A percentile compares a stretch with the other conserved stretches of the same genome.
These are phyloP conservation scores for Carpinus fangiana DNA, from an alignment of 306 rosid species.

Conservation along the genomic window DNA sequence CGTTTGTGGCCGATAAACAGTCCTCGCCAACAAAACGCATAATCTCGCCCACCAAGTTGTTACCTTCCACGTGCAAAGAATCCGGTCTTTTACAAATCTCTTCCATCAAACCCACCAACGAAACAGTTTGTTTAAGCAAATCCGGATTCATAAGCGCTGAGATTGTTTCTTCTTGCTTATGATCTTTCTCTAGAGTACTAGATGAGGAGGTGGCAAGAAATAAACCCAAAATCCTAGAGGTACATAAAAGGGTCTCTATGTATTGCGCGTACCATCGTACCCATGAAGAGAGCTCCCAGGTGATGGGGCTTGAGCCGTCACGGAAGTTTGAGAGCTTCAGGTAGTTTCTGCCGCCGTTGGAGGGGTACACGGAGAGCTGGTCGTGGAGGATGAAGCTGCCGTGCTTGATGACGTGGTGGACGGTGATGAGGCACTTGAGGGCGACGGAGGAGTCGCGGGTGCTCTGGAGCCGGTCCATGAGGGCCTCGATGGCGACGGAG, in stretches of 20 bases:
- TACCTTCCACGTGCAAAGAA: conserved; percentile 8
- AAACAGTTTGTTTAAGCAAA: conserved; percentile 52
- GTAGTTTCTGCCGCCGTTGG: conserved; percentile 79
- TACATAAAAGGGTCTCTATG: conserved; percentile 51
- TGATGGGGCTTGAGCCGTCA: conserved; percentile 36
- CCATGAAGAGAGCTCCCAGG: conserved; percentile 82
- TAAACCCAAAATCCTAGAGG: conserved; percentile 54
- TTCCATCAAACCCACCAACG: conserved; percentile 47
- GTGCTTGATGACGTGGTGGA: conserved; percentile 57
- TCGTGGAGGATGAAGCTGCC: conserved; percentile 87
- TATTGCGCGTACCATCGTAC: conserved; percentile 82
- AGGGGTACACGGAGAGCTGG: conserved; percentile 77
- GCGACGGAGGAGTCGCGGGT: conserved; percentile 83
- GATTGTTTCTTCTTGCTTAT: conserved; percentile 37
- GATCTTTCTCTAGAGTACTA: conserved; percentile 14
- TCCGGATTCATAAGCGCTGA: conserved; percentile 43
- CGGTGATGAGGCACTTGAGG: conserved; percentile 78
- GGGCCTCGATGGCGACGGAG: conserved; percentile 54
- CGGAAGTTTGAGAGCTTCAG: conserved; percentile 90
- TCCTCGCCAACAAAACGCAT: conserved; percentile 49
- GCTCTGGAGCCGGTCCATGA: conserved; percentile 79
- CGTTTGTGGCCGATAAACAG: conserved; percentile 30
- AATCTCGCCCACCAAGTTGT: conserved; percentile 51
- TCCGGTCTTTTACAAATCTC: conserved; percentile 52
- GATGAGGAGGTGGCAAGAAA: conserved; percentile 38